Evolutionary conservation across 768 basidiomycete genomes (phyloP), one percentile per base, ranked within the genome.

Genomic region (Serendipita vermifera): DNA sequence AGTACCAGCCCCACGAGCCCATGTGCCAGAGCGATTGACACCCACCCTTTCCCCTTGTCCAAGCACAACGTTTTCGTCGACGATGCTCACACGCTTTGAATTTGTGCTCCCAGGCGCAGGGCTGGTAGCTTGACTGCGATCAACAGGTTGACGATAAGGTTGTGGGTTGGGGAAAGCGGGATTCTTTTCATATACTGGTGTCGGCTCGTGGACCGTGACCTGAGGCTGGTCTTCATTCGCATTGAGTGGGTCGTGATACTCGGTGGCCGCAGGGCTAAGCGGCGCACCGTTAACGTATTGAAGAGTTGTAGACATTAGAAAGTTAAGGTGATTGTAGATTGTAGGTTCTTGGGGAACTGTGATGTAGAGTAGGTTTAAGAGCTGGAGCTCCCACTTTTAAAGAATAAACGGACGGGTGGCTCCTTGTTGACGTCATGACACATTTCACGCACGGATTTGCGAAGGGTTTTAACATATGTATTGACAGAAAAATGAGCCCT

Each of bases 1-100:
- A 15, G 46, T 51, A 9, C 46, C 46, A 51, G 46, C 5, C 7
- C 46, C 46, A 51, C n/a, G 46, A 51, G 46, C 46, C 46, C 46
- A 51, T 7, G 46, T 51, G 9, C 46, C 46, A 51, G 46, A 20
- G 5, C 46, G 46, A 4, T 51, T 15, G 46, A 51, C 46, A n/a
- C 22, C 22, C 7, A 29, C 46, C 9, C 35, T n/a, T 1, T 13
- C 15, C 9, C 15, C 46, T 7, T 20, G 4, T 20, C 20, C 46
- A 7, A 51, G 22, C 27, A 51, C 46, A 20, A 51, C 46, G 29
- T 51, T 29, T 9, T 51, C 46, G 15, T 41, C 26, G 39, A 26
- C 39, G 26, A 41, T 6, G 6, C 17, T 26, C 22, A 51, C 46
- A 29, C 46, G 46, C 31, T n/a, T 20, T 9, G 46, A 51, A 17